These are phyloP conservation scores for Megacollybia marginata DNA, from an alignment of 768 basidiomycete genomes.

Conservation along the genomic window DNA sequence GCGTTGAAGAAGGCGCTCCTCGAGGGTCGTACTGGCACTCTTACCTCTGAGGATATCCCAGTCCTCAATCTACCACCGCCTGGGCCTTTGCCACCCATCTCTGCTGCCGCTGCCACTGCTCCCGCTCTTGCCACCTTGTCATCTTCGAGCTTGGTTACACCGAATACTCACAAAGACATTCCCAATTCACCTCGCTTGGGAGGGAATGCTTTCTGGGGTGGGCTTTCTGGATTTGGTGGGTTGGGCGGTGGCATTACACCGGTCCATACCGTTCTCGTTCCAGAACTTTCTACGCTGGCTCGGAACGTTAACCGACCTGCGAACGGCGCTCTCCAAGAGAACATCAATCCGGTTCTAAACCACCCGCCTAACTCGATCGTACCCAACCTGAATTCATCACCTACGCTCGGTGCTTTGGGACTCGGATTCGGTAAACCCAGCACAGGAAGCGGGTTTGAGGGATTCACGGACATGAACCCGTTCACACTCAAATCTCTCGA, in stretches of 20 bases:
- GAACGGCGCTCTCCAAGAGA: conserved; percentile 47
- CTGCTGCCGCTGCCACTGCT: conserved; percentile 12
- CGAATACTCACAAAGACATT: conserved; percentile 75
- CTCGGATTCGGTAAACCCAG: conserved; percentile 7
- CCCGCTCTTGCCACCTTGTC: conserved; percentile 3
- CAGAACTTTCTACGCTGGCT: conserved; percentile 37
- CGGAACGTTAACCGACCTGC: conserved; percentile 4
- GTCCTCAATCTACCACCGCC: conserved; percentile 42
- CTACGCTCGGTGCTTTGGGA: conserved; percentile 8
- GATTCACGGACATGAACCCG: conserved; percentile 71
- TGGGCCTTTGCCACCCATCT: conserved; percentile 30
- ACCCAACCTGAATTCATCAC: conserved; percentile 1
- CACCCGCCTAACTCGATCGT: no score
- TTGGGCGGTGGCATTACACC: conserved; percentile 69
- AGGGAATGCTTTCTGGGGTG: conserved; percentile 72
- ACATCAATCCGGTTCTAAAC: conserved; percentile 73
- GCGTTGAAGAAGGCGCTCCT: conserved; percentile 70
- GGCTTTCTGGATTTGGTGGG: conserved; percentile 23
- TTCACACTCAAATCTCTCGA: conserved; percentile 88
- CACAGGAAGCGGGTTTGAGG: conserved; percentile 49
- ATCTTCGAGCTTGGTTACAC: conserved; percentile 36
- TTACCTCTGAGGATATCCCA: conserved; percentile 17
- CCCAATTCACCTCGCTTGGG: conserved; percentile 53
- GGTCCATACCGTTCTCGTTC: conserved; percentile 78
- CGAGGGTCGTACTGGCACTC: conserved; percentile 48